These are phyloP conservation scores for Schizophyllum commune DNA, from an alignment of 1,284 basidiomycete genomes.

Conservation along the genomic window DNA sequence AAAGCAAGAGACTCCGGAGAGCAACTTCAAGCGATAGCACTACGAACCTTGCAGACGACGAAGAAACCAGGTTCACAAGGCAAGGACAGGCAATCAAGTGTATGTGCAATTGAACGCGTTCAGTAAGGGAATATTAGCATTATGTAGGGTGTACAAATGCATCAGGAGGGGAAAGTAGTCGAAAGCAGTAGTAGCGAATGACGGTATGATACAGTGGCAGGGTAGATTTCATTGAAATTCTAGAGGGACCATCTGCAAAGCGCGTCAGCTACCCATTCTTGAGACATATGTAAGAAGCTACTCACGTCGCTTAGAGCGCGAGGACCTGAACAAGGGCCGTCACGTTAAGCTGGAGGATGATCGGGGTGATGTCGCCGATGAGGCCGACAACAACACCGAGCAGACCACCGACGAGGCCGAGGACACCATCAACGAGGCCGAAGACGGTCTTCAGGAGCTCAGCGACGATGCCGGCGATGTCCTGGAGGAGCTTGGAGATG, in stretches of 20 bases:
- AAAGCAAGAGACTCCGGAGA: too few relatives aligned
- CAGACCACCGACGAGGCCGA: background rate
- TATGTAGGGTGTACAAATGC: background rate
- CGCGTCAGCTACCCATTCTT: background rate
- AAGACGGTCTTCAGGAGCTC: conserved; percentile 31
- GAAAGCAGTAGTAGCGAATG: background rate
- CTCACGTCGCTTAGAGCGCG: background rate
- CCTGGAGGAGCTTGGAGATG: background rate
- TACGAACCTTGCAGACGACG: too few relatives aligned
- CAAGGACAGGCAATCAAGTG: too few relatives aligned
- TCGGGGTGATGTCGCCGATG: background rate
- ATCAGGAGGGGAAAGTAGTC: background rate
- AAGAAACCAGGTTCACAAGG: too few relatives aligned
- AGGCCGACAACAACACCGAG: background rate
- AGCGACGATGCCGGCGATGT: background rate
- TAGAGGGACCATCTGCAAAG: background rate
- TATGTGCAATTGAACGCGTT: background rate
- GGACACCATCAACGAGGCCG: conserved; percentile 17
- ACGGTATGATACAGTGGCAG: background rate
- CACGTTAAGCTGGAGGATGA: background rate
- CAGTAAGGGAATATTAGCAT: background rate
- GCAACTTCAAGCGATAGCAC: too few relatives aligned
- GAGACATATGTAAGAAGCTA: background rate
- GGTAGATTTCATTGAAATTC: background rate
- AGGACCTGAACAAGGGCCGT: background rate